Evolutionary conservation across 495 filamentous ascomycete genomes (phyloP).

Genomic region (Symbiotaphrina buchneri): DNA sequence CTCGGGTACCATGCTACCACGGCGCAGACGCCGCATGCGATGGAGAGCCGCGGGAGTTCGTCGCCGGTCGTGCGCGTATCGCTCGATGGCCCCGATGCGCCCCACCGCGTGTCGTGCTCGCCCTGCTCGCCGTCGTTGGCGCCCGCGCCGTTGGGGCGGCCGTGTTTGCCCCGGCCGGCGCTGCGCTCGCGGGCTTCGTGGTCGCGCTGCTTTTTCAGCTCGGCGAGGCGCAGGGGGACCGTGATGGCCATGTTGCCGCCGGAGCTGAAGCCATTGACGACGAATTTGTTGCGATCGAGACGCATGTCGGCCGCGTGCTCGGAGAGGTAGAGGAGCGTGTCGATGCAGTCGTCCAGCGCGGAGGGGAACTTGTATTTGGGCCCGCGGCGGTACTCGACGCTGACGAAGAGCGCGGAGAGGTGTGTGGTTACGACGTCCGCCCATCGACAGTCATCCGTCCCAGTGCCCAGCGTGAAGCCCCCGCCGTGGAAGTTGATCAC

Average conservation of each 20-base stretch:
- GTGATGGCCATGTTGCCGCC: conserved; percentile 76
- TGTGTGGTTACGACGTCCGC: conserved; percentile 13
- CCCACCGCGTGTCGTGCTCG: no score
- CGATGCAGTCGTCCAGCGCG: conserved; percentile 20
- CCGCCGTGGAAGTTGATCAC: background rate
- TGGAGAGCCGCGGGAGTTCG: conserved; percentile 13
- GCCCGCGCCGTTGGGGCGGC: background rate
- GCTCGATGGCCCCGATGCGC: no score
- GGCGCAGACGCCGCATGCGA: conserved; percentile 13
- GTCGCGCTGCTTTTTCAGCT: conserved; percentile 10
- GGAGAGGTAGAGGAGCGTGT: conserved; percentile 16
- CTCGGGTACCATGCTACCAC: conserved; percentile 66
- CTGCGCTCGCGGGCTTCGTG: conserved; percentile 8
- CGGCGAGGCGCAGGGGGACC: conserved; percentile 42
- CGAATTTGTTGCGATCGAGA: conserved; percentile 38
- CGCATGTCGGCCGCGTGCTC: conserved; percentile 18
- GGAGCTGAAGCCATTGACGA: conserved; percentile 65
- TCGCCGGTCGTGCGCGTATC: conserved; percentile 1
- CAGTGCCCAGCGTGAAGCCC: background rate
- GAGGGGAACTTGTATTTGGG: conserved; percentile 20
- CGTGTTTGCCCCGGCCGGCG: background rate
- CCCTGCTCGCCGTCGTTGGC: no score
- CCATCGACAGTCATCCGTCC: conserved; percentile 9
- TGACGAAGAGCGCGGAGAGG: conserved; percentile 17
- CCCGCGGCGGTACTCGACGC: conserved; percentile 17